phyloP scores from a whole-genome alignment of 2,329 filamentous ascomycete genomes.

The Fusarium tanahbumbuense region DNA sequence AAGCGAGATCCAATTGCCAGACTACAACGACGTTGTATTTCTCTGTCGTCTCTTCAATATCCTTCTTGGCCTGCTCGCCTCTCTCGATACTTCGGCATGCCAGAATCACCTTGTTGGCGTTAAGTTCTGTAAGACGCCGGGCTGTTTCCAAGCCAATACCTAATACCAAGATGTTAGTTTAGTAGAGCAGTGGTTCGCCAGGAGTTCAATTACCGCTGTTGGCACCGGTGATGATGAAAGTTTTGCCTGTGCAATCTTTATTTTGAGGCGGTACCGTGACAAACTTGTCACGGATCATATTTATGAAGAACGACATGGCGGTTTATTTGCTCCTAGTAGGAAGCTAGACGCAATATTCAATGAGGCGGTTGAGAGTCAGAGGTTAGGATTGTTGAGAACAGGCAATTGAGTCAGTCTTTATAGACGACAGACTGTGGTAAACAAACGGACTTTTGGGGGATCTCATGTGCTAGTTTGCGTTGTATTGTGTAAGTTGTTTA shows the following conservation, averaged over 20 bases:
- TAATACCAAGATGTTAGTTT: background rate
- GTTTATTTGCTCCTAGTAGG: background rate
- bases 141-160: conserved; percentile 58
- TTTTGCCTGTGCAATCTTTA: conserved; percentile 51
- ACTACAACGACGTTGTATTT: conserved; percentile 51
- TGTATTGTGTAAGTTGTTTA: background rate
- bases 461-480: background rate
- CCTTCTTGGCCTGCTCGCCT: conserved; percentile 54
- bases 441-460: background rate
- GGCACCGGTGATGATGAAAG: conserved; percentile 57
- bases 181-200: rapidly evolving
- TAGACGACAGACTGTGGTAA: background rate
- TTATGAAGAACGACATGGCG: conserved; percentile 14
- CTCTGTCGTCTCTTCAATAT: conserved; percentile 50
- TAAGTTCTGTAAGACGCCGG: conserved; percentile 55
- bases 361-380: background rate
- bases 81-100: conserved; percentile 55
- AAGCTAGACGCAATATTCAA: background rate
- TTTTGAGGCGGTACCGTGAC: conserved; percentile 47
- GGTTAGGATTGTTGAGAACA: rapidly evolving
- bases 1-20: conserved; percentile 58
- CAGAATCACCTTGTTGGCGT: conserved; percentile 57
- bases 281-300: conserved; percentile 31
- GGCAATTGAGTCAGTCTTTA: background rate
- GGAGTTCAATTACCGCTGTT: conserved; percentile 47